Evolutionary conservation across 1,284 basidiomycete genomes (phyloP), one percentile per base, ranked within the genome.

Genomic region (Ustilago crameri): DNA sequence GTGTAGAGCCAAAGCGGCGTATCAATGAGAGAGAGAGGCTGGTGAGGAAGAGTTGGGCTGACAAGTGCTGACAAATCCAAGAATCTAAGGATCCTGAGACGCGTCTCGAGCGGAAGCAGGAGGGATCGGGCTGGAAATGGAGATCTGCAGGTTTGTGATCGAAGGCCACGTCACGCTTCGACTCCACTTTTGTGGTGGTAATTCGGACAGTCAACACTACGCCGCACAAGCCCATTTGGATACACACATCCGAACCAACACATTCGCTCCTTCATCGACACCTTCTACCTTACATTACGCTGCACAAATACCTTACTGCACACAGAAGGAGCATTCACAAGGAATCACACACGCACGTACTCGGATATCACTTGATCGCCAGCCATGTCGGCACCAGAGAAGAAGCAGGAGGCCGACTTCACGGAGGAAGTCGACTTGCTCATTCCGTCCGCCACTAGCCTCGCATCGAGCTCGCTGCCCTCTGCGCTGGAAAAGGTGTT

Each of bases 401-500:
- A 80, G 80, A 88, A 88, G 80, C 87, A 87, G 75, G 87, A 88
- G 79, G 84, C 84, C 49, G 87, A 88, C 78, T 87, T 82, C 78
- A 85, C 86, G 14, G 70, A 82, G 4, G 87, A 88, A 68, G 86
- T 87, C 40, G 85, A 85, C 58, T 78, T 82, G 27, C 81, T 87
- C 17, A 76, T 86, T 27, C 84, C 86, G 1, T 82, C 85, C 62
- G 85, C 81, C 0, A 85, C 86, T 69, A 62, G 81, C 41, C 75
- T 87, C 10, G 85, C 86, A 12, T 83, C 85, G 70, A 86, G 88
- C 56, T 92, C 91, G 42, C 87, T 95, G 42, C 88, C 91, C 79
- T 90, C 93, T 41, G 93, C 91, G 14, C 85, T 98, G 18, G 96
- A 99, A 84, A 93, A 92, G 85, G 88, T 98, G 54, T 88, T 93